Percentiles rank a stretch among this genome's conserved stretches.
phyloP scores from a whole-genome alignment of 768 basidiomycete species.

The Candolleomyces aberdarensis region DNA sequence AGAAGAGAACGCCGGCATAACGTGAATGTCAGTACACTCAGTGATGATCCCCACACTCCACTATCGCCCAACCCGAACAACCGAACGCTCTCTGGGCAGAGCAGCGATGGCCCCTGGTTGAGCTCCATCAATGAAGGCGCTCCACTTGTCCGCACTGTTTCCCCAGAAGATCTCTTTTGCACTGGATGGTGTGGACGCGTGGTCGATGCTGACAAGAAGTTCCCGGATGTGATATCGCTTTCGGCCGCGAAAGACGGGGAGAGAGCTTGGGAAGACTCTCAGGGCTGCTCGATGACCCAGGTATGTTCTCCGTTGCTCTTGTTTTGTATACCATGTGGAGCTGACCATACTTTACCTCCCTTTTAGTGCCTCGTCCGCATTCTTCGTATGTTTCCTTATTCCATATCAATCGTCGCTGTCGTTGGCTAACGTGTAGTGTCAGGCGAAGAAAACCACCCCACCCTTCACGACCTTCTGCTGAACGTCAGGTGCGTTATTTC shows the following conservation, averaged over 20 bases:
- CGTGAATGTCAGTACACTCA: background rate
- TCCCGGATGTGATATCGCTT: slow-evolving; percentile 35
- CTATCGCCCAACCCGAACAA: background rate
- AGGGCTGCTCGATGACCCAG: slow-evolving; percentile 37
- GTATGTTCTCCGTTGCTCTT: background rate
- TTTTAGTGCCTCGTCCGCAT: background rate
- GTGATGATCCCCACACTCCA: background rate
- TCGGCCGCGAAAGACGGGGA: slow-evolving; percentile 37
- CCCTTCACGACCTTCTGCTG: slow-evolving; percentile 24
- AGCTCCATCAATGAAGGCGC: slow-evolving; percentile 5
- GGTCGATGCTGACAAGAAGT: background rate
- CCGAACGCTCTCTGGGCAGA: background rate
- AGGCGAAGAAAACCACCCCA: slow-evolving; percentile 29
- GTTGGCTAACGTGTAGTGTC: background rate
- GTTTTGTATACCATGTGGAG: background rate
- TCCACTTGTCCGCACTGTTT: slow-evolving; percentile 20
- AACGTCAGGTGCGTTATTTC: slow-evolving; percentile 24
- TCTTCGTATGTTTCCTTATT: background rate
- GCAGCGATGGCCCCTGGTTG: too few species aligned
- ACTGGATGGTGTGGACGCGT: slow-evolving; percentile 5
- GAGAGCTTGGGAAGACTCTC: slow-evolving; percentile 31
- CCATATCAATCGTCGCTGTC: background rate
- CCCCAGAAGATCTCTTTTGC: slow-evolving; percentile 31
- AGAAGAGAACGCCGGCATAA: background rate
- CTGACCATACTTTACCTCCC: background rate